Evolutionary conservation across 78 protist genomes (phyloP).

Genomic region (Guillardia theta): DNA sequence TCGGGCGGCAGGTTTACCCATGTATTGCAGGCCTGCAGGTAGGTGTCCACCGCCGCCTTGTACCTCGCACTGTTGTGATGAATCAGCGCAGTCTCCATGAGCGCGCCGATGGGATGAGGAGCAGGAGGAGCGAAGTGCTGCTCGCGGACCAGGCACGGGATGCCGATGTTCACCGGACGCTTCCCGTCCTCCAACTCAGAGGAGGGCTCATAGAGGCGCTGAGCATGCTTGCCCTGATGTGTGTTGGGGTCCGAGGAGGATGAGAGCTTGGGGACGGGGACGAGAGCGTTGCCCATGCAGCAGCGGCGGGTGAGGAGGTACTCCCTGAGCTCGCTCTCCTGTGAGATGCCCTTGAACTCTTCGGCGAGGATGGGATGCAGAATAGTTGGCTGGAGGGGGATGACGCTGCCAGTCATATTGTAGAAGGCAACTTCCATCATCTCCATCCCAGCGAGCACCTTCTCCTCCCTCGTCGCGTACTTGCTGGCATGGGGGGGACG

Average conservation of each 20-base stretch:
- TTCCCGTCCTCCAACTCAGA: neutral
- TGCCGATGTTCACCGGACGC: neutral
- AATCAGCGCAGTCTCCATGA: constrained; percentile 35
- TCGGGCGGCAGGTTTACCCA: neutral
- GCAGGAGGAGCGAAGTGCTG: neutral
- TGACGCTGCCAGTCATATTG: neutral
- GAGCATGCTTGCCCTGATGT: neutral
- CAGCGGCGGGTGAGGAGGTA: neutral
- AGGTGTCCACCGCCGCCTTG: neutral
- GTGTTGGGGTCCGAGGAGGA: no score
- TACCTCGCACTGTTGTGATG: constrained; percentile 1
- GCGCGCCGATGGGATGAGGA: constrained; percentile 12
- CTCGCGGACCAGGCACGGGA: neutral
- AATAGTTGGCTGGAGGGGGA: neutral
- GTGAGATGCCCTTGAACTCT: neutral
- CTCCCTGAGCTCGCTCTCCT: neutral
- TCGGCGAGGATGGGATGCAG: no score
- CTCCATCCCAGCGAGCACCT: neutral
- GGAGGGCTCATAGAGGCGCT: neutral
- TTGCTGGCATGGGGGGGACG: constrained; percentile 13
- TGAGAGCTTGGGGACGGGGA: neutral
- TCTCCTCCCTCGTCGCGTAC: constrained; percentile 12
- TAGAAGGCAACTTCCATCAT: neutral
- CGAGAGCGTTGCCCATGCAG: neutral
- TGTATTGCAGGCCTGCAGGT: neutral